Evolutionary conservation across 1,284 basidiomycete species (phyloP).

Genomic region (Kalmanozyma brasiliensis): DNA sequence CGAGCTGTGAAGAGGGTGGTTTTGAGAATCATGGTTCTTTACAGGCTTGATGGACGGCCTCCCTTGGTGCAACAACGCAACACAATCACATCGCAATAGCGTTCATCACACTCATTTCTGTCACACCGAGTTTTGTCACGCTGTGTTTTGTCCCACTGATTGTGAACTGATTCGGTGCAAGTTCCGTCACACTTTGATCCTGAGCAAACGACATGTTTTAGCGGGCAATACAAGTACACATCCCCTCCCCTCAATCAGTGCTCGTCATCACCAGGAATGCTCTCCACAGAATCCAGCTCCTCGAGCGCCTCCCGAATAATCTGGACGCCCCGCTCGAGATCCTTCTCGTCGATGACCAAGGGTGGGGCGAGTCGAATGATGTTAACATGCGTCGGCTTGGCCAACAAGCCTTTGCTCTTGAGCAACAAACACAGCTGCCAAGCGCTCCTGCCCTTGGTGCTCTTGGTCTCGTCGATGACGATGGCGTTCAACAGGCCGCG

Average conservation of each 20-base stretch:
- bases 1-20: too few species aligned
- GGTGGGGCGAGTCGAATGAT: slow-evolving; percentile 97
- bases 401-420: slow-evolving; percentile 88
- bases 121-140: too few species aligned
- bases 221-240: slow-evolving; percentile 10
- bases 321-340: slow-evolving; percentile 78
- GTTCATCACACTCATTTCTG: too few species aligned
- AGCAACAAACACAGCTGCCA: slow-evolving; percentile 96
- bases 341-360: slow-evolving; percentile 87
- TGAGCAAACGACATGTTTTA: too few species aligned
- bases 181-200: too few species aligned
- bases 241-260: slow-evolving; percentile 1
- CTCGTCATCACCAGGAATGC: slow-evolving; percentile 59
- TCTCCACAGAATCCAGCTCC: slow-evolving; percentile 76
- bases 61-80: too few species aligned
- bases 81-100: too few species aligned
- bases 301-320: slow-evolving; percentile 81
- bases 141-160: too few species aligned
- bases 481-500: slow-evolving; percentile 91
- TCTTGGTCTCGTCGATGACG: slow-evolving; percentile 87
- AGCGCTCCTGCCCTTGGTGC: slow-evolving; percentile 80
- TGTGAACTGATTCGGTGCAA: too few species aligned
- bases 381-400: slow-evolving; percentile 95
- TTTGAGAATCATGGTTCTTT: too few species aligned
- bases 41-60: too few species aligned